Base-by-base conservation (phyloP, 164 flowering plant genomes). In the Stephania cephalantha region DNA sequence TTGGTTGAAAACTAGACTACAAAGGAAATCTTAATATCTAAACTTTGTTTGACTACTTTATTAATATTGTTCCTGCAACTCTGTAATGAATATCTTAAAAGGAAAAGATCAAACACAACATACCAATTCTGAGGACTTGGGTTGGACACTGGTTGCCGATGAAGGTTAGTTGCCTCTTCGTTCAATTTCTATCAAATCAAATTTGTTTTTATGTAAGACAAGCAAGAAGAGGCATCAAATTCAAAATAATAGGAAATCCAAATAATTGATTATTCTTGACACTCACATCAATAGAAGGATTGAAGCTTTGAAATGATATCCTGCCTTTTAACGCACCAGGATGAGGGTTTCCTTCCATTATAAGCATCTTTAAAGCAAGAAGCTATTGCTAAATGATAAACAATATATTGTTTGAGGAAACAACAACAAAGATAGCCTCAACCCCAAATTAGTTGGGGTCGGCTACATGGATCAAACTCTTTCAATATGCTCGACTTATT, bases 251-350 rank as follows among this genome's bases (percentile, higher is more conserved):
- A 25, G 25, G 25, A 25, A 25, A 73, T 58, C 74, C 74, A 76
- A 69, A 72, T 70, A 82, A 75, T 68, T 69, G 68, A 78, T 68
- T 20, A 53, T 77, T 80, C 82, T 71, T 78, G 64, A 81, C 86
- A 90, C 98, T 92, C 89, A 92, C 97, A 87, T 95, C 97, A 13
- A 92, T 85, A 53, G 87, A 78, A 76, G 98, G 94, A 83, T 93
- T 95, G 82, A 89, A 95, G 83, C 87, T 88, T 74, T 80, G 90
- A 86, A 95, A 95, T 65, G 98, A 95, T 92, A 95, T 91, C 63
- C 97, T 88, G 45, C 97, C 97, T 83, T 84, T 85, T 53, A 79
- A 8, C 29, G 89, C 90, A 71, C 92, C 97, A 18, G 95, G 94
- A 71, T 85, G 90, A 42, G 97, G 94, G 83, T 91, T 90, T 68